Evolutionary conservation across 371 early-diverging fungal species (phyloP).

Genomic region (Funneliformis caledonium): DNA sequence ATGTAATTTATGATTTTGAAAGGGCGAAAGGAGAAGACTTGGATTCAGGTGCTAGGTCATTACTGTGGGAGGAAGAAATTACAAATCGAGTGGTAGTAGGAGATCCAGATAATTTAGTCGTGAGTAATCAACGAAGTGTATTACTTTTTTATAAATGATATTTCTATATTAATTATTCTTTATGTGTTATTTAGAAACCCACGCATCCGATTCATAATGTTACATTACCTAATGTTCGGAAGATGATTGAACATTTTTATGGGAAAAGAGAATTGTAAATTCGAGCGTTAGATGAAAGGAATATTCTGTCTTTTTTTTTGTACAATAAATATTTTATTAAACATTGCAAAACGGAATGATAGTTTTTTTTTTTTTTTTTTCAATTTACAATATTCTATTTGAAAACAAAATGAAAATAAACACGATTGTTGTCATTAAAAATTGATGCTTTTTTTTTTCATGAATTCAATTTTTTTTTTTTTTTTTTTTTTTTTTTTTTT

Average conservation of each 20-base stretch:
- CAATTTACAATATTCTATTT: not conserved
- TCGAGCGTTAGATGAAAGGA: not conserved
- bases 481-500: no score
- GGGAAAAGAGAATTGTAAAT: not conserved
- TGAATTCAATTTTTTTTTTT: no score
- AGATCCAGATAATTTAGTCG: conserved; percentile 59
- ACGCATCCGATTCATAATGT: conserved; percentile 71
- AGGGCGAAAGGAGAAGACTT: conserved; percentile 18
- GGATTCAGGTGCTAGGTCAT: conserved; percentile 37
- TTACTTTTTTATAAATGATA: conserved; percentile 10
- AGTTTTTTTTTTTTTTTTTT: no score
- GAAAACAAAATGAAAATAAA: no score
- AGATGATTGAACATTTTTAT: conserved; percentile 56
- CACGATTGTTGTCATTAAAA: not conserved
- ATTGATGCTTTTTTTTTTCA: no score
- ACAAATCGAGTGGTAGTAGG: conserved; percentile 55
- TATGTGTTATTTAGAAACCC: conserved; percentile 47
- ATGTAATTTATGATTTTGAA: conserved; percentile 44
- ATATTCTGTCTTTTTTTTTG: not conserved
- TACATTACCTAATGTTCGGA: conserved; percentile 47
- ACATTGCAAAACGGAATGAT: no score
- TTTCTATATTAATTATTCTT: not conserved
- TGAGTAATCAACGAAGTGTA: conserved; percentile 39
- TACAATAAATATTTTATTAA: not conserved
- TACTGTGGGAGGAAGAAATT: conserved; percentile 46